A percentile compares a stretch with the other conserved stretches of the same genome.
Conservation (phyloP, 352 stramenopile species). For the Bremia lactucae region DNA sequence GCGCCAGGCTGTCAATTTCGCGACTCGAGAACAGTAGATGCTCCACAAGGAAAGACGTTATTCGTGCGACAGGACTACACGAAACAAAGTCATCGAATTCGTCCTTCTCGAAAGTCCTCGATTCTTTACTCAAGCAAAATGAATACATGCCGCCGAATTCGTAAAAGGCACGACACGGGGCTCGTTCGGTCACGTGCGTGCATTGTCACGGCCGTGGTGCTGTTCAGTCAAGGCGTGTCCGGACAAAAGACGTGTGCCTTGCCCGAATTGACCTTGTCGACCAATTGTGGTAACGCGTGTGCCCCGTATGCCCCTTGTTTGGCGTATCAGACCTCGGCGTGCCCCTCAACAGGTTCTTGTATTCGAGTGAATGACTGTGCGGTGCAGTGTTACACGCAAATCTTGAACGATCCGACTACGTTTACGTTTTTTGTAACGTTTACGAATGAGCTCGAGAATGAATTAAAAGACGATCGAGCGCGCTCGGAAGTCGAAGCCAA, state of each 20-base stretch:
- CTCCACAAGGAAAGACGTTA: no score
- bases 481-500: conserved; percentile 8
- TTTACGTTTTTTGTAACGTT: conserved; percentile 58
- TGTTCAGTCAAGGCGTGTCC: conserved; percentile 9
- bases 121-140: no score
- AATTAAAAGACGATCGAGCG: conserved; percentile 3
- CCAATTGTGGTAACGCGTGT: conserved; percentile 32
- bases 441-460: no score
- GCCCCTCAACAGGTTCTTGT: conserved; percentile 17
- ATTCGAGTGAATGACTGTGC: conserved; percentile 20
- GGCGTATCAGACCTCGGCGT: conserved; percentile 21
- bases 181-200: no score
- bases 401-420: conserved; percentile 11
- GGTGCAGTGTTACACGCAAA: conserved; percentile 37
- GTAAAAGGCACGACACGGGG: conserved; percentile 5
- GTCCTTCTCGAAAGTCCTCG: no score
- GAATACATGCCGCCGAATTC: conserved; percentile 3
- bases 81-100: no score
- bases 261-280: conserved; percentile 25
- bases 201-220: conserved; percentile 2
- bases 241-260: conserved; percentile 12
- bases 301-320: conserved; percentile 38
- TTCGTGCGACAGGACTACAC: no score
- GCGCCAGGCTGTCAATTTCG: no score
- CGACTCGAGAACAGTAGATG: no score